Evolutionary conservation across 2,329 filamentous ascomycete species (phyloP).

Genomic region (Cadophora sp.): DNA sequence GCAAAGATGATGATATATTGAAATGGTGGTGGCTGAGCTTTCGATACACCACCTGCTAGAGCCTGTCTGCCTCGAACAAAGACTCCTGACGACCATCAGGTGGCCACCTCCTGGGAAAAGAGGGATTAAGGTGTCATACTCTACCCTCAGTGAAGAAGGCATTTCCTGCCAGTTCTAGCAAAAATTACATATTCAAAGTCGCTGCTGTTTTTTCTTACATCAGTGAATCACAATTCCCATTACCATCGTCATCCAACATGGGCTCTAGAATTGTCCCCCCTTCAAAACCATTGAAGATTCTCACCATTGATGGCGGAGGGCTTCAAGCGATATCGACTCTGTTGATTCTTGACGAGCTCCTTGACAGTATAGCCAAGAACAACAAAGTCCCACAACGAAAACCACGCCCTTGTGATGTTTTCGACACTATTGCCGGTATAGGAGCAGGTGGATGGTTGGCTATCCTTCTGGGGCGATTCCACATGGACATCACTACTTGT

Average conservation of each 20-base stretch:
- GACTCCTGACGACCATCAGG: neutral
- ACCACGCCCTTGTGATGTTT: slow-evolving; percentile 3
- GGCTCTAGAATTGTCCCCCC: neutral
- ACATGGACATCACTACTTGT: slow-evolving; percentile 4
- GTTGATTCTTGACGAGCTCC: slow-evolving; percentile 5
- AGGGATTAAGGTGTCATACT: neutral
- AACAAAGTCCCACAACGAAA: neutral
- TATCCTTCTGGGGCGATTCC: slow-evolving; percentile 1
- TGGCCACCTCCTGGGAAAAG: neutral
- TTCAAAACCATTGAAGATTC: neutral
- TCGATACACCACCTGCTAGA: neutral
- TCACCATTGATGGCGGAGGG: slow-evolving; percentile 2
- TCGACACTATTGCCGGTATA: slow-evolving; percentile 1
- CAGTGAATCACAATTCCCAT: neutral
- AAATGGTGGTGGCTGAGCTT: slow-evolving; percentile 3
- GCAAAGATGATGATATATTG: neutral
- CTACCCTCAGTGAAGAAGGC: neutral
- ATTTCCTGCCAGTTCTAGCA: slow-evolving; percentile 1
- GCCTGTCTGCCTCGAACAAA: slow-evolving; percentile 4
- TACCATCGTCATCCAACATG: neutral
- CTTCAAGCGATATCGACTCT: slow-evolving; percentile 5
- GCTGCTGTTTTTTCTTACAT: neutral
- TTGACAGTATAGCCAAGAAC: slow-evolving; percentile 2
- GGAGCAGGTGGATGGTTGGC: neutral
- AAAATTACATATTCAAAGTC: neutral